These are phyloP conservation scores for Torulaspora quercuum DNA, from an alignment of 805 yeast genomes.

Conservation along the genomic window DNA sequence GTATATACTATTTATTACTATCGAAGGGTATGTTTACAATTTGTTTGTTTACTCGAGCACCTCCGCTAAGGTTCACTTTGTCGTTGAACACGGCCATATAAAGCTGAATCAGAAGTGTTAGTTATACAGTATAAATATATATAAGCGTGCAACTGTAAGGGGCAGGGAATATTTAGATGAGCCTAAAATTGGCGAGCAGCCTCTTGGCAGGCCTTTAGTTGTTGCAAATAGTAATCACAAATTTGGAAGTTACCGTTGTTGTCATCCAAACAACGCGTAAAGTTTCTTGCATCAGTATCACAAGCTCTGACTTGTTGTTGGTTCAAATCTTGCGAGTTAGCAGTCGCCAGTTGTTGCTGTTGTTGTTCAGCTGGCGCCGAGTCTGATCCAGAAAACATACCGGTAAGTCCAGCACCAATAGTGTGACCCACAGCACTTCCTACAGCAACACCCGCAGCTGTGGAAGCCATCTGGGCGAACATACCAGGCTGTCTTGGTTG, in stretches of 20 bases:
- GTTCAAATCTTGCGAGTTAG: conserved; percentile 32
- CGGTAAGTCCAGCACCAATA: conserved; percentile 87
- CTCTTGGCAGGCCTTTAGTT: conserved; percentile 95
- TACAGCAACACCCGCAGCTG: conserved; percentile 99
- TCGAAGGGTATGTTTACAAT: conserved; percentile 2
- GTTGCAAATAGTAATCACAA: conserved; percentile 95
- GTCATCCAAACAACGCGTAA: conserved; percentile 93
- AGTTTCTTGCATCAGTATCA: conserved; percentile 90
- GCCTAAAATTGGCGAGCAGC: conserved; percentile 76
- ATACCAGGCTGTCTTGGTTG: conserved; percentile 74
- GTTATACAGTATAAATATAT: background rate
- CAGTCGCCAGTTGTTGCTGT: conserved; percentile 37
- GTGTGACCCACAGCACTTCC: conserved; percentile 98
- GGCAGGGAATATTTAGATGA: conserved; percentile 1
- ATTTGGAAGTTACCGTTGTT: conserved; percentile 94
- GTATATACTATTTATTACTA: no score
- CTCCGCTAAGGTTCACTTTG: no score
- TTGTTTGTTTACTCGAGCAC: conserved; percentile 1
- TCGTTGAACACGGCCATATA: no score
- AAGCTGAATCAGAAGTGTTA: no score
- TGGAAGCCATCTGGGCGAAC: conserved; percentile 95
- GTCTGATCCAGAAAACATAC: conserved; percentile 63
- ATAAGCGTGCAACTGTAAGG: background rate
- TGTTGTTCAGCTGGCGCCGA: conserved; percentile 46
- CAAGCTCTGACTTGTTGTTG: conserved; percentile 57